phyloP scores from a whole-genome alignment of 257 asterid genomes.

The Plectranthus barbatus region DNA sequence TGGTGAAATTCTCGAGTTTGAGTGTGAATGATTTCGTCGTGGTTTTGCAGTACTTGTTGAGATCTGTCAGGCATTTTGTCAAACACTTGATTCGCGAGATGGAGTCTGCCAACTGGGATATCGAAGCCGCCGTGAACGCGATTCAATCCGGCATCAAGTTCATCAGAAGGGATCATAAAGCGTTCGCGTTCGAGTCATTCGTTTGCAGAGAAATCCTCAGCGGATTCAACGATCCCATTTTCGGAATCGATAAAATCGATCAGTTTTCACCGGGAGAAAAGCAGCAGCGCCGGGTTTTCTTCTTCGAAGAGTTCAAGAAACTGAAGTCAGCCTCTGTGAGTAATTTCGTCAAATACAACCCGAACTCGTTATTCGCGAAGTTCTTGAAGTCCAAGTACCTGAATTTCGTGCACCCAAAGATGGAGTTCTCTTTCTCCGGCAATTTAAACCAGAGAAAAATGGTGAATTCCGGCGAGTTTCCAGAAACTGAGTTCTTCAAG shows the following conservation, averaged over 20 bases:
- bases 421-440: constrained; percentile 83
- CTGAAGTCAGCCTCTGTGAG: constrained; percentile 34
- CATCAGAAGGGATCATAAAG: constrained; percentile 35
- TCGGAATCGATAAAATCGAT: constrained; percentile 24
- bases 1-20: constrained; percentile 36
- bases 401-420: constrained; percentile 66
- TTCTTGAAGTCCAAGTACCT: constrained; percentile 67
- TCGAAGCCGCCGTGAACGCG: constrained; percentile 55
- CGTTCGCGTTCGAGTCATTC: constrained; percentile 60
- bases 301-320: constrained; percentile 49
- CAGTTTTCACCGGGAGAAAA: constrained; percentile 13
- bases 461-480: constrained; percentile 65
- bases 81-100: constrained; percentile 53
- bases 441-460: constrained; percentile 59
- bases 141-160: constrained; percentile 35
- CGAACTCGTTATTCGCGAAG: constrained; percentile 44
- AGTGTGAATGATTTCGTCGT: constrained; percentile 43
- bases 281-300: constrained; percentile 33
- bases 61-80: constrained; percentile 62
- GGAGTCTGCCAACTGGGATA: constrained; percentile 69
- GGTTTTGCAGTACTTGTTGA: constrained; percentile 50
- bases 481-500: constrained; percentile 69
- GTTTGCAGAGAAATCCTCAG: constrained; percentile 49
- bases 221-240: constrained; percentile 39
- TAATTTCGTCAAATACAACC: constrained; percentile 46